A percentile compares a stretch with the other conserved stretches of the same genome.
Conservation (phyloP, 2,329 filamentous ascomycete genomes). For the Diaporthe helianthi region DNA sequence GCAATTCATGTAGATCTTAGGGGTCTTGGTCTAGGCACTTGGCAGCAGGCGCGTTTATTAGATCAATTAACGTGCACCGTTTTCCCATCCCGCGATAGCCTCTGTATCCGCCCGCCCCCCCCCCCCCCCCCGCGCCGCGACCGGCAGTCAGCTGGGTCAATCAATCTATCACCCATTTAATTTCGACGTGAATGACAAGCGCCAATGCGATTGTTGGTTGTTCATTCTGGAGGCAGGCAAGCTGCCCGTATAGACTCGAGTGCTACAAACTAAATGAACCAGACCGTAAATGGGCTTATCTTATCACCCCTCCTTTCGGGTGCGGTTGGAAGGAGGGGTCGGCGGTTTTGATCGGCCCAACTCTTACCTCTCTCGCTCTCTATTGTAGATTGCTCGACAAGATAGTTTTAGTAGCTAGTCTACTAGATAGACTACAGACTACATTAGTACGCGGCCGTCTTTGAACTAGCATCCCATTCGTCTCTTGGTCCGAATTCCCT, state of each 20-base stretch:
- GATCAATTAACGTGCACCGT: neutral
- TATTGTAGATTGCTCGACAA: neutral
- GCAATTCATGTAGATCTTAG: slow-evolving; percentile 3
- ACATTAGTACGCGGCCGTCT: too few species aligned
- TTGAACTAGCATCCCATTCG: neutral
- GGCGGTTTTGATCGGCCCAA: neutral
- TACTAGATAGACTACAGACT: neutral
- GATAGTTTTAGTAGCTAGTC: neutral
- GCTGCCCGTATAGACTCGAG: neutral
- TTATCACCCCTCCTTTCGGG: slow-evolving; percentile 35
- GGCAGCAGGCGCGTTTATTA: neutral
- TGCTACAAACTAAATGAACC: too few species aligned
- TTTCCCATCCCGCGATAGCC: slow-evolving; percentile 27
- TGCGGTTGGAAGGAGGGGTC: slow-evolving; percentile 33
- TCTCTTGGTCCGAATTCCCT: neutral
- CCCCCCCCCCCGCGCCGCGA: neutral
- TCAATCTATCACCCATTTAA: neutral
- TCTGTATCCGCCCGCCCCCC: neutral
- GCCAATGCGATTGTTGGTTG: slow-evolving; percentile 17
- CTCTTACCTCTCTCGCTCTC: neutral
- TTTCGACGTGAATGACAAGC: neutral
- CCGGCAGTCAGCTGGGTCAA: neutral
- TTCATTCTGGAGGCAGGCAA: neutral
- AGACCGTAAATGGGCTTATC: slow-evolving; percentile 26
- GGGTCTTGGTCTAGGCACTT: neutral